These are phyloP conservation scores for Irpex rosettiformis DNA, from an alignment of 1,284 basidiomycete species.

Conservation along the genomic window DNA sequence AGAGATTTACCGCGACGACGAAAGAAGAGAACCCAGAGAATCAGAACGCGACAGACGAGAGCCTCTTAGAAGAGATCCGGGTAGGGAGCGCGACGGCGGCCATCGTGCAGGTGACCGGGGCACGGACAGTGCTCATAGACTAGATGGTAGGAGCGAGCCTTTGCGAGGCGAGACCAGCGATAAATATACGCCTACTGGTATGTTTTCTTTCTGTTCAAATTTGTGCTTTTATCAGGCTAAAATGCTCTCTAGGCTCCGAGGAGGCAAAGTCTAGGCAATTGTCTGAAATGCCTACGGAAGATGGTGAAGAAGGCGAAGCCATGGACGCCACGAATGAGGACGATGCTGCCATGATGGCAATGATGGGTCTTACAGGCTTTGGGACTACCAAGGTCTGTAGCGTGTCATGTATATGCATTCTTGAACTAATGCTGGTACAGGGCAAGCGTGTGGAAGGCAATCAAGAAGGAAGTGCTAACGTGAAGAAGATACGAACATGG, in stretches of 20 bases:
- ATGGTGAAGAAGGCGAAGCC: slow-evolving; percentile 54
- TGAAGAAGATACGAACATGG: slow-evolving; percentile 94
- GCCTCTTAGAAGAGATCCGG: slow-evolving; percentile 18
- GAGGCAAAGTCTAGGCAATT: slow-evolving; percentile 17
- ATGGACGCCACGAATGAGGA: slow-evolving; percentile 69
- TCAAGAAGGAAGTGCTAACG: slow-evolving; percentile 68
- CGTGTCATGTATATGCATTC: background rate
- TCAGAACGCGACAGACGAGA: slow-evolving; percentile 20
- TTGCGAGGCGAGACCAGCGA: slow-evolving; percentile 14
- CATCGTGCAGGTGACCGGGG: slow-evolving; percentile 14
- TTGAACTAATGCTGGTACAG: slow-evolving; percentile 34
- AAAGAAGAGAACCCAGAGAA: slow-evolving; percentile 14
- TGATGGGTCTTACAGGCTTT: slow-evolving; percentile 91
- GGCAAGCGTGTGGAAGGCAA: slow-evolving; percentile 80
- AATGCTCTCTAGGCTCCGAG: slow-evolving; percentile 3
- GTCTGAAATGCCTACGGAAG: slow-evolving; percentile 37
- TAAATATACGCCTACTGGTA: slow-evolving; percentile 15
- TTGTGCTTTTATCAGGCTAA: background rate
- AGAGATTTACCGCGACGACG: slow-evolving; percentile 22
- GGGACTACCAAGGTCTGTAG: slow-evolving; percentile 80
- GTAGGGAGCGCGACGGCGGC: slow-evolving; percentile 18
- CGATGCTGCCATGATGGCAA: slow-evolving; percentile 81
- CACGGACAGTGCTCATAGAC: slow-evolving; percentile 14
- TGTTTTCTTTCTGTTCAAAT: background rate
- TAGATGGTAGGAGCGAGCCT: slow-evolving; percentile 2